Evolutionary conservation across 2,329 filamentous ascomycete genomes (phyloP), one percentile per base, ranked within the genome.

Genomic region (Botrytis galanthina): DNA sequence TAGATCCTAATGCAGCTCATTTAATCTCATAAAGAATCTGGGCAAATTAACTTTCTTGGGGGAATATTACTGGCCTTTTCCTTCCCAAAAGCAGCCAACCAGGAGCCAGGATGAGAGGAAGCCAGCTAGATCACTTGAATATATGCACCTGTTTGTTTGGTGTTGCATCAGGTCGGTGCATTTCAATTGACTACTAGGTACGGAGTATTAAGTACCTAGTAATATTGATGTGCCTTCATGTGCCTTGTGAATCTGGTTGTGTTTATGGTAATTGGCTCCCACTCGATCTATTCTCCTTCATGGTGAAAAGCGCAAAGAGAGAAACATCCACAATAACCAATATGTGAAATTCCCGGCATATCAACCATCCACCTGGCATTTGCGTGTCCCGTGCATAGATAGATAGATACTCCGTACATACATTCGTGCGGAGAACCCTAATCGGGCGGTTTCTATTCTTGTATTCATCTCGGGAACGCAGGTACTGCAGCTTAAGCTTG

Each of bases 1-100:
- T 71, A 71, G 69, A 71, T 51, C 59, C 59, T 18, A 64, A 71
- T 71, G 32, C 69, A 66, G 69, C 10, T 51, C 69, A 54, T 71
- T 71, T 71, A 71, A 39, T 66, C 32, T 64, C 59, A 32, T 35
- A 54, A 64, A 71, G 35, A 71, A 71, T 51, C 46, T 14, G 42
- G 35, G 44, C 59, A 71, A 71, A 71, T 64, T 71, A 16, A 35
- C 59, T 71, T 32, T 8, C 39, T 71, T 32, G 69, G 32, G 42
- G 51, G 32, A 26, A 32, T 71, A 42, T 64, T 63, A 64, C 57
- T 42, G 59, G 32, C 32, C 37, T 71, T 71, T 51, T 18, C 10
- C 48, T 68, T 10, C 48, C 35, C 12, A 39, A 32, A 14, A 35
- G 6, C 29, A 32, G 8, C 46, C 32, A 29, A 14, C 32, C 32